Percentiles rank a stretch among this genome's conserved stretches.
Evolutionary conservation across 2,329 filamentous ascomycete species (phyloP).

Genomic region (Diaporthe sp.): DNA sequence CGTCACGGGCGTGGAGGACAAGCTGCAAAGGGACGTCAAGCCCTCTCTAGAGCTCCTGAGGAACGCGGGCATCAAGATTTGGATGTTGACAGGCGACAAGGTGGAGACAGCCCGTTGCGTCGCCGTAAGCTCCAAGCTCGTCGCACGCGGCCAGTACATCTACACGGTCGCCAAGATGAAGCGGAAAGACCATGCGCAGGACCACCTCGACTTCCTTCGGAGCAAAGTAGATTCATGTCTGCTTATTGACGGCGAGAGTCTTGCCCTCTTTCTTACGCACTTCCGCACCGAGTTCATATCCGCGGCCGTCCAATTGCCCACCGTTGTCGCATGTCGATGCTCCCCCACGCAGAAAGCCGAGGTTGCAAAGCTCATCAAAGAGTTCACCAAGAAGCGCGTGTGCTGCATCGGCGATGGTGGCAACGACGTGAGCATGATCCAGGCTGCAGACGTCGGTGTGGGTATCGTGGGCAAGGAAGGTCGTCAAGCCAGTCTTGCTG

Average conservation of each 20-base stretch:
- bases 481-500: constrained; percentile 91
- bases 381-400: constrained; percentile 92
- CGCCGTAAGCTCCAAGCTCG: constrained; percentile 93
- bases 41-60: constrained; percentile 93
- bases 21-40: constrained; percentile 95
- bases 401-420: constrained; percentile 98
- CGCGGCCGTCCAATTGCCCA: constrained; percentile 87
- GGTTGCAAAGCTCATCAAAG: constrained; percentile 89
- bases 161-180: constrained; percentile 91
- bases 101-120: constrained; percentile 98
- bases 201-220: constrained; percentile 88
- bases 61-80: constrained; percentile 98
- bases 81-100: constrained; percentile 99
- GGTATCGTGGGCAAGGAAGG: constrained; percentile 99
- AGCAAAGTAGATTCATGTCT: constrained; percentile 90
- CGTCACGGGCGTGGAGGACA: constrained; percentile 98
- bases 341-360: constrained; percentile 98
- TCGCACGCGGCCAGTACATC: constrained; percentile 94
- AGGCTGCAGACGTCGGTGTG: constrained; percentile 96
- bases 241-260: constrained; percentile 93
- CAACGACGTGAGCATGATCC: constrained; percentile 99
- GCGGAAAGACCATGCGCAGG: constrained; percentile 86
- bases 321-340: constrained; percentile 96
- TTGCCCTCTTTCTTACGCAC: constrained; percentile 85
- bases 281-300: constrained; percentile 90